A percentile compares a stretch with the other conserved stretches of the same genome.
Conservation (phyloP, 768 basidiomycete species). For the Xerocomus spinulosus region DNA sequence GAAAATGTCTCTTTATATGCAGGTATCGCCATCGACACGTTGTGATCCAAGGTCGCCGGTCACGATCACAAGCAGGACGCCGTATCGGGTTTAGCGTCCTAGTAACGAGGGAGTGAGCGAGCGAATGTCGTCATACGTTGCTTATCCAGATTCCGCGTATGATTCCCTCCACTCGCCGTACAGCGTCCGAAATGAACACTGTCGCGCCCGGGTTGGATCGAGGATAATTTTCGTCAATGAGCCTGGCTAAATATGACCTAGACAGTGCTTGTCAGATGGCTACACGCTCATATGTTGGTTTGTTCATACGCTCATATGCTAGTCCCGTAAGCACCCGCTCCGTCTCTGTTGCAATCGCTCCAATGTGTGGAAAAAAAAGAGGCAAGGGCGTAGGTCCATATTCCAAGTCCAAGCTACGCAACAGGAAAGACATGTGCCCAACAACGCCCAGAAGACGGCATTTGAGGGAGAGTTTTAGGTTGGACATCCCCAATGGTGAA, state of each 20-base stretch:
- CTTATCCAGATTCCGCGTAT: too few species aligned
- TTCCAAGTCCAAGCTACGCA: background rate
- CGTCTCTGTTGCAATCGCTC: too few species aligned
- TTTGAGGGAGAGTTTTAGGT: too few species aligned
- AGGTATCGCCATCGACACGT: background rate
- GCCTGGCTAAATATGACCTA: background rate
- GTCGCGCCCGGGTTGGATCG: background rate
- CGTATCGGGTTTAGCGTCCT: background rate
- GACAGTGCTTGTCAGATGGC: background rate
- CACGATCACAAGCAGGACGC: background rate
- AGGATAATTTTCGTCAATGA: background rate
- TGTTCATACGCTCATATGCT: too few species aligned
- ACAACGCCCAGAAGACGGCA: background rate
- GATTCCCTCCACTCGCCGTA: too few species aligned
- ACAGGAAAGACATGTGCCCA: background rate
- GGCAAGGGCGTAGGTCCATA: too few species aligned
- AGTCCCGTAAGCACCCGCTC: background rate
- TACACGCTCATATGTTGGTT: background rate
- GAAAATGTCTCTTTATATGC: background rate
- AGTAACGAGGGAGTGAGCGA: background rate
- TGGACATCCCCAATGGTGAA: too few species aligned
- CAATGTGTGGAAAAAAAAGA: too few species aligned
- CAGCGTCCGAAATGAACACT: background rate
- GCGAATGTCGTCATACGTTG: background rate
- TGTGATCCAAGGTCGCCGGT: background rate